Evolutionary conservation across 306 rosid genomes (phyloP), one percentile per base, ranked within the genome.

Genomic region (Cercis canadensis): DNA sequence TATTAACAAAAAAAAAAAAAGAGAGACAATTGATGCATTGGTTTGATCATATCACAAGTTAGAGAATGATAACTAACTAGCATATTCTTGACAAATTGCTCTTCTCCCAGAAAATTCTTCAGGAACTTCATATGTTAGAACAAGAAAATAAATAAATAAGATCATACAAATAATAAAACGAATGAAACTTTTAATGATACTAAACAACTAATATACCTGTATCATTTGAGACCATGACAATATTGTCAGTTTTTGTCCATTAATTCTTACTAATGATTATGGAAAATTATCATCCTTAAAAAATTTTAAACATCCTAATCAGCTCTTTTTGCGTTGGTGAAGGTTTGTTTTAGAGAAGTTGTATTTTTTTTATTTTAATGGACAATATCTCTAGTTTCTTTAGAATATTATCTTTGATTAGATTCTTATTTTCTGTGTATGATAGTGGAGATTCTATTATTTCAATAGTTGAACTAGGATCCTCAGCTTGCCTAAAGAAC

Each of bases 201-300:
- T 3, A 34, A 34, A 46, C 14, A 67, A 11, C 5, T 6, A 18
- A 11, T 21, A 19, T 62, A 83, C 87, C 82, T 83, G 84, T 39
- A 83, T 54, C 4, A 47, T 67, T 57, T 69, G 69, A 61, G 80
- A 72, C 84, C 84, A 78, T 1, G 82, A 65, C 17, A 79, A 44
- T 14, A 79, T 49, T 11, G 43, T 67, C 11, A 83, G 52, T 15
- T 13, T 33, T 19, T 75, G 66, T 44, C 65, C 61, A 8, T 75
- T 17, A 46, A 83, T 40, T 8, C 36, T 36, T 33, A 54, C 12
- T 9, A 43, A 21, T 13, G 45, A 18, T 62, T 34, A 49, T 2
- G 70, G 62, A 63, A 29, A 63, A 51, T 8, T 44, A 56, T 44
- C 80, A 40, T 71, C 17, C 60, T 64, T 33, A 12, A 70, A 70